A percentile compares a stretch with the other conserved stretches of the same genome.
These are phyloP conservation scores for Aureobasidium leucospermi DNA, from an alignment of 2,329 filamentous ascomycete species.

Conservation along the genomic window DNA sequence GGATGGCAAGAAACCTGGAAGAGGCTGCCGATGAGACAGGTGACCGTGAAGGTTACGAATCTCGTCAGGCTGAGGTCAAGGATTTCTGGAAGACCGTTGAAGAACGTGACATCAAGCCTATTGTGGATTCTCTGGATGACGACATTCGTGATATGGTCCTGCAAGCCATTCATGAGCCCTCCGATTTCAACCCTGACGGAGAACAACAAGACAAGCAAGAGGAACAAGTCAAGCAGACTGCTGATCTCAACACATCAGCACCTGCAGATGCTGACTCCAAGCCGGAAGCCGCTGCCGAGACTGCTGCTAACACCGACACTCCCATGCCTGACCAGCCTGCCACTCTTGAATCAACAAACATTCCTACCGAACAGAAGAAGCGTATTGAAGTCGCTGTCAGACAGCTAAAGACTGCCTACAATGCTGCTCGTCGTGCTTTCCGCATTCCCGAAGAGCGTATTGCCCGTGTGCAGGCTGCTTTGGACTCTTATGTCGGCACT, in stretches of 20 bases:
- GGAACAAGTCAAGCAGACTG: conserved; percentile 19
- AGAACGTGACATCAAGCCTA: conserved; percentile 68
- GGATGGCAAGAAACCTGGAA: conserved; percentile 73
- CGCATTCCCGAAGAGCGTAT: conserved; percentile 68
- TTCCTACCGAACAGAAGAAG: conserved; percentile 15
- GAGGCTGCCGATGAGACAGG: conserved; percentile 67
- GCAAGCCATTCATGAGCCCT: conserved; percentile 42
- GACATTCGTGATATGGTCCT: conserved; percentile 57
- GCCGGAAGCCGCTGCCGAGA: conserved; percentile 14
- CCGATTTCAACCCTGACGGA: conserved; percentile 25
- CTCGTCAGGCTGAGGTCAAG: conserved; percentile 67
- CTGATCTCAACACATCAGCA: conserved; percentile 6
- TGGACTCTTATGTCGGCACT: conserved; percentile 73
- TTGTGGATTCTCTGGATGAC: conserved; percentile 54
- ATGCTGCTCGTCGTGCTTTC: conserved; percentile 75
- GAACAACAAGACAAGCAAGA: conserved; percentile 17
- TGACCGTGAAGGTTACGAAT: conserved; percentile 60
- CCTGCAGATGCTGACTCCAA: conserved; percentile 1
- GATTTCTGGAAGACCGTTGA: conserved; percentile 80
- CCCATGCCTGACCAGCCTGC: conserved; percentile 10
- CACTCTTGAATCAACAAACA: neutral
- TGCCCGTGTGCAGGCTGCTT: conserved; percentile 64
- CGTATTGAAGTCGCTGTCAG: conserved; percentile 39
- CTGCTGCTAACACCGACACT: conserved; percentile 8
- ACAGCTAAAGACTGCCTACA: conserved; percentile 69